Evolutionary conservation across 2,329 filamentous ascomycete species (phyloP).

Genomic region (Mycosphaerella sp.): DNA sequence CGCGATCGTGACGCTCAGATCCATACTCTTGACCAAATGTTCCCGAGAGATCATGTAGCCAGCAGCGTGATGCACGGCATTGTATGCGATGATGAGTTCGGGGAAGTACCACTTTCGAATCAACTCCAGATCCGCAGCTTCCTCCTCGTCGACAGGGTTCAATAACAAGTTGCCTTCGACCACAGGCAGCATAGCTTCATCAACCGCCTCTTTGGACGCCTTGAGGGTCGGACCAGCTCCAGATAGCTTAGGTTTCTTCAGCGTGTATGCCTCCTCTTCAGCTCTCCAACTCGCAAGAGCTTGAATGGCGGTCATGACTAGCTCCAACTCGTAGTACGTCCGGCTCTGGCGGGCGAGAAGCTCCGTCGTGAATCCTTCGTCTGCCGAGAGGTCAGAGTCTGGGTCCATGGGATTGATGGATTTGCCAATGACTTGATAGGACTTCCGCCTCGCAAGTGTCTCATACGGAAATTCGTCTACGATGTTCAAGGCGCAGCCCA

Average conservation of each 20-base stretch:
- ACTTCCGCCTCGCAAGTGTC: conserved; percentile 39
- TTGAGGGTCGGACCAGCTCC: conserved; percentile 30
- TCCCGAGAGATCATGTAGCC: conserved; percentile 69
- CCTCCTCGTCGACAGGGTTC: conserved; percentile 38
- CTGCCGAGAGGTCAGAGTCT: conserved; percentile 12
- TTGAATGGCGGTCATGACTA: conserved; percentile 38
- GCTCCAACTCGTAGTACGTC: conserved; percentile 40
- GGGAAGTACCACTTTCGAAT: conserved; percentile 77
- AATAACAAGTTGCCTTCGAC: conserved; percentile 30
- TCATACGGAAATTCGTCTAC: conserved; percentile 46
- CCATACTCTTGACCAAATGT: conserved; percentile 76
- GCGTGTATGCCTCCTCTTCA: conserved; percentile 36
- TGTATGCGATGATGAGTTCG: conserved; percentile 76
- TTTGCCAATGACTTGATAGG: conserved; percentile 37
- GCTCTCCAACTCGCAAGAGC: conserved; percentile 40
- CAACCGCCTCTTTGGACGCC: conserved; percentile 37
- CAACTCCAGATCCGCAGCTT: conserved; percentile 54
- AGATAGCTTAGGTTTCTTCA: conserved; percentile 18
- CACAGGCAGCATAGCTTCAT: conserved; percentile 35
- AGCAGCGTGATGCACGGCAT: conserved; percentile 71
- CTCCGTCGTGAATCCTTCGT: conserved; percentile 20
- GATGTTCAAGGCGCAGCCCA: conserved; percentile 52
- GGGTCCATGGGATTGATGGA: conserved; percentile 35
- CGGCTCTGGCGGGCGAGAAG: conserved; percentile 27
- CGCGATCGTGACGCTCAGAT: conserved; percentile 69